Percentiles rank a stretch among this genome's conserved stretches.
Conservation (phyloP, 2,329 filamentous ascomycete genomes). For the Stagonosporopsis rhizophila region DNA sequence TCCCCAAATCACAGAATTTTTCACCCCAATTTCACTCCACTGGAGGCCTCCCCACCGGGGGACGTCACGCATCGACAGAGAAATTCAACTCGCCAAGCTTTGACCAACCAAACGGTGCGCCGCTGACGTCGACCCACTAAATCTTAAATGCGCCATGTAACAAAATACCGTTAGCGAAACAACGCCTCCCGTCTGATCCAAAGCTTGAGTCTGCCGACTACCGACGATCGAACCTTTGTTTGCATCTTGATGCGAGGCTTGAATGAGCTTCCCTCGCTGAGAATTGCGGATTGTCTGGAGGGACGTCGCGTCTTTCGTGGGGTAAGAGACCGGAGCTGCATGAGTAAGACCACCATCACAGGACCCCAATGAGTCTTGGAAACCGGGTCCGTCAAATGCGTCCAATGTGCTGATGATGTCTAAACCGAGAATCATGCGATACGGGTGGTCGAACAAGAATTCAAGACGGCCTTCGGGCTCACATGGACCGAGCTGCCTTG, state of each 20-base stretch:
- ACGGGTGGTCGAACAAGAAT: background rate
- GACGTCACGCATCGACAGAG: slow-evolving; percentile 26
- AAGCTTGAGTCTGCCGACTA: slow-evolving; percentile 25
- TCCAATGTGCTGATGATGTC: background rate
- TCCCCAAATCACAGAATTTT: slow-evolving; percentile 17
- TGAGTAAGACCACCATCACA: background rate
- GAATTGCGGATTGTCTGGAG: slow-evolving; percentile 1
- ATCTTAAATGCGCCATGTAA: slow-evolving; percentile 27
- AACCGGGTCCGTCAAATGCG: too few relatives aligned
- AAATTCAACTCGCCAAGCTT: slow-evolving; percentile 11
- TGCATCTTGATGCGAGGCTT: slow-evolving; percentile 2
- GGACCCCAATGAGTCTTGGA: background rate
- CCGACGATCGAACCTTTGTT: slow-evolving; percentile 11
- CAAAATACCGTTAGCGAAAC: slow-evolving; percentile 21
- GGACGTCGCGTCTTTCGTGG: background rate
- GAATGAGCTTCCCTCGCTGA: background rate
- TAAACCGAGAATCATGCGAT: slow-evolving; percentile 4
- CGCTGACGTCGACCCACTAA: slow-evolving; percentile 31
- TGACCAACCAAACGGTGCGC: slow-evolving; percentile 22
- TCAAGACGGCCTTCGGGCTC: background rate
- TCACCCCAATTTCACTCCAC: slow-evolving; percentile 18
- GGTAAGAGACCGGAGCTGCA: background rate
- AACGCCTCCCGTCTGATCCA: slow-evolving; percentile 22
- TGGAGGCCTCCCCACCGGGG: slow-evolving; percentile 11
- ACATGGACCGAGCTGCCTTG: slow-evolving; percentile 1